These are phyloP conservation scores for Withania somnifera DNA, from an alignment of 305 asterid genomes.

Conservation along the genomic window DNA sequence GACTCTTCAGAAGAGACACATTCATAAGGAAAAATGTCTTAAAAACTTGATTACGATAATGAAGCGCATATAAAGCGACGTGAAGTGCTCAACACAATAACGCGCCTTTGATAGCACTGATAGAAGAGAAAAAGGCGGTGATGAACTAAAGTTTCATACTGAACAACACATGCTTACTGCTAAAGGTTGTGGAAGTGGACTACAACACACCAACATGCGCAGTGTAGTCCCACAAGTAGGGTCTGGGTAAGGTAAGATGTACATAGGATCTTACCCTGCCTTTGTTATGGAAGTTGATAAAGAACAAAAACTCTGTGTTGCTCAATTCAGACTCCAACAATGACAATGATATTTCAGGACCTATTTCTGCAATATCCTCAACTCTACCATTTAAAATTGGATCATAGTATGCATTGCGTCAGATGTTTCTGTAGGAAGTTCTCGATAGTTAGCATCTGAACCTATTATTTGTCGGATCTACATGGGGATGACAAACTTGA, in stretches of 20 bases:
- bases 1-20: no score
- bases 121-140: background rate
- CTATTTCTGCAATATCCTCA: background rate
- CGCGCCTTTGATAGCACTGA: no score
- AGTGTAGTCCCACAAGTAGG: background rate
- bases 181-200: background rate
- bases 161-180: background rate
- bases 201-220: background rate
- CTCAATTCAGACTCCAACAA: background rate
- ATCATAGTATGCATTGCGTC: background rate
- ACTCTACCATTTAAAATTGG: background rate
- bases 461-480: background rate
- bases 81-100: no score
- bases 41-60: no score
- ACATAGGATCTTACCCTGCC: background rate
- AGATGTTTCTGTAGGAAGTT: background rate
- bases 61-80: no score
- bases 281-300: background rate
- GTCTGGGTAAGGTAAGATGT: background rate
- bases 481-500: background rate
- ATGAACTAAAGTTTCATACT: background rate
- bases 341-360: background rate
- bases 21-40: no score
- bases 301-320: background rate
- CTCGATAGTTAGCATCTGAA: background rate